Conservation (phyloP, 129 eudicot genomes). For the Centaurea solstitialis region DNA sequence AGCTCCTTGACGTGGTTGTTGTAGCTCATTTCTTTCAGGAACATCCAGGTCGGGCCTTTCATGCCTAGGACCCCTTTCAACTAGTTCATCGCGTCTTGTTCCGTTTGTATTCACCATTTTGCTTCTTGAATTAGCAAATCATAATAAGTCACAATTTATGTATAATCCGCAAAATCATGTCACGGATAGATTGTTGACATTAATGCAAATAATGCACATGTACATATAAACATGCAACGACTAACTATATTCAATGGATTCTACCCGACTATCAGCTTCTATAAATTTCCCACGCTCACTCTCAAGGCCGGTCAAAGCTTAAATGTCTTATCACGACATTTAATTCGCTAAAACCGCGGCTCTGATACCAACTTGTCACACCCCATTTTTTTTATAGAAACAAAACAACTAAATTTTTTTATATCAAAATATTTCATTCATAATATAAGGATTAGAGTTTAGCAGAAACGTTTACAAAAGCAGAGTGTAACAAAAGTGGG, state of each 20-base stretch:
- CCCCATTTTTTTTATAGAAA: too few relatives aligned
- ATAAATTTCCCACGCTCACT: neutral
- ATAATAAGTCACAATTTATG: neutral
- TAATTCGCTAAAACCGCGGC: too few relatives aligned
- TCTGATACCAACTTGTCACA: too few relatives aligned
- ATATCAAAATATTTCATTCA: too few relatives aligned
- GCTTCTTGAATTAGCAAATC: too few relatives aligned
- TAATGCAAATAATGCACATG: neutral
- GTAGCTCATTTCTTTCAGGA: neutral
- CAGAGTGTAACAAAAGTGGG: too few relatives aligned
- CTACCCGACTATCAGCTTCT: neutral
- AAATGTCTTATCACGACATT: neutral
- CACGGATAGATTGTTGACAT: neutral
- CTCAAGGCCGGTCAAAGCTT: neutral
- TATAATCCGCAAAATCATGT: neutral
- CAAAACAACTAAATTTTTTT: too few relatives aligned
- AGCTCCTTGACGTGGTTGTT: neutral
- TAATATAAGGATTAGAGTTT: too few relatives aligned
- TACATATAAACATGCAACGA: too few relatives aligned
- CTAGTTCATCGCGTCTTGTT: neutral
- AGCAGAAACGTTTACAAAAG: too few relatives aligned
- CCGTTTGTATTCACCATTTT: neutral
- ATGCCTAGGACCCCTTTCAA: too few relatives aligned
- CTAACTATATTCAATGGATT: neutral
- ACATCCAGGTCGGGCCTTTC: neutral